Base-by-base conservation (phyloP, 345 rosid genomes). In the Salix brachista region DNA sequence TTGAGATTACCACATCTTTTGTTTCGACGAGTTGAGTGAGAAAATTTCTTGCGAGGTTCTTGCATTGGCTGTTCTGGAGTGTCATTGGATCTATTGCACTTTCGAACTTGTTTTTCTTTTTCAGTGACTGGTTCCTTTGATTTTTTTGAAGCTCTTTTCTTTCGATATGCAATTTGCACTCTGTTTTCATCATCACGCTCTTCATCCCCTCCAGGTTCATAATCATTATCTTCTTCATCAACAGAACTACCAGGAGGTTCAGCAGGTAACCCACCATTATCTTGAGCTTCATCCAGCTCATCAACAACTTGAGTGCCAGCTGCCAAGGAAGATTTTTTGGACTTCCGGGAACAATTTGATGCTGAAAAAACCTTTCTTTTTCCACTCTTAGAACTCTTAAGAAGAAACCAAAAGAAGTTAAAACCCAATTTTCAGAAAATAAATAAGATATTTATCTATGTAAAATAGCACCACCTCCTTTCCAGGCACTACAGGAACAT, bases 1-100 rank as follows among this genome's bases (percentile, higher is more conserved):
- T 37, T 60, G 68, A 80, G 81, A 41, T 80, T 78, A 93, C 94
- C 85, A 70, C 81, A 69, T 78, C 90, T 84, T 83, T 73, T 91
- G 79, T 83, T 89, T 58, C 93, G 85, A 65, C 88, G 91, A 80
- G 89, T 85, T 67, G 97, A 81, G 86, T 90, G 97, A 65, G 93
- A 78, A 78, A 95, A 93, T 78, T 90, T 95, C 86, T 89, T 87
- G 50, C 76, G 76, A 23, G 85, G 85, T 62, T 84, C 77, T 71
- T 90, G 76, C 4, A 67, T 79, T 46, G 85, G 75, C 39, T 86
- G 72, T 77, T 79, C 90, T 23, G 83, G 50, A 70, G 84, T 78
- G 67, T 82, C 86, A 30, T 67, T 65, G 56, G 76, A 81, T 60
- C 71, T 86, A 78, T 81, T 84, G 44, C 84, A 77, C 85, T 87